phyloP scores from a whole-genome alignment of 2,329 filamentous ascomycete species.

The Apiospora aurea region DNA sequence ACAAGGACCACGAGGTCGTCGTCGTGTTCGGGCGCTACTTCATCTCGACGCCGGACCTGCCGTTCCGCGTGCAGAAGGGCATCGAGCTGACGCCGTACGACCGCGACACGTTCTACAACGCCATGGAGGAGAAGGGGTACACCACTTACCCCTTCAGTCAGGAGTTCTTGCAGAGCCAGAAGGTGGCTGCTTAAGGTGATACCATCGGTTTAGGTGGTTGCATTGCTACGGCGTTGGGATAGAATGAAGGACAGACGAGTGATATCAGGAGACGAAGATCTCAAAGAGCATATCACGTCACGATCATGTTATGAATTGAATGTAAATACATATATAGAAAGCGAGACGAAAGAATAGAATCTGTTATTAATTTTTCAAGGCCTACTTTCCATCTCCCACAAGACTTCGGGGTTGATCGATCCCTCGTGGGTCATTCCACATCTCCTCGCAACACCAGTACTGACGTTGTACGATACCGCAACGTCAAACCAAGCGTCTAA shows the following conservation, averaged over 20 bases:
- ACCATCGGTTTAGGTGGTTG: background rate
- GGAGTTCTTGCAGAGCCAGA: conserved; percentile 26
- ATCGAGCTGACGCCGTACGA: conserved; percentile 52
- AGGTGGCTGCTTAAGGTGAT: background rate
- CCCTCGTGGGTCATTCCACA: no score
- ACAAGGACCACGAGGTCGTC: conserved; percentile 50
- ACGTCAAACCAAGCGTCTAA: no score
- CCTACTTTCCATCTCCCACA: background rate
- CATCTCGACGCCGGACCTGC: conserved; percentile 56
- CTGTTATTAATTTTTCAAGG: background rate
- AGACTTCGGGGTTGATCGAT: background rate
- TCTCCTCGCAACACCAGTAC: no score
- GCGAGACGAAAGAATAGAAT: background rate
- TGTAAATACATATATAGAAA: background rate
- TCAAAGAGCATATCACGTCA: background rate
- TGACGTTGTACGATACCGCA: no score
- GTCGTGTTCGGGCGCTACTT: conserved; percentile 57
- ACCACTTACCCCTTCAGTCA: conserved; percentile 45
- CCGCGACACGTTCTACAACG: conserved; percentile 52
- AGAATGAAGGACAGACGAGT: background rate
- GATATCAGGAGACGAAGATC: background rate
- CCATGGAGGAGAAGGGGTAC: conserved; percentile 42
- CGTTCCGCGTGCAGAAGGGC: conserved; percentile 50
- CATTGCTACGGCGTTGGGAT: background rate
- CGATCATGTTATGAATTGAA: background rate